Base-by-base conservation (phyloP, 2,329 filamentous ascomycete genomes). In the Claviceps digitariae region DNA sequence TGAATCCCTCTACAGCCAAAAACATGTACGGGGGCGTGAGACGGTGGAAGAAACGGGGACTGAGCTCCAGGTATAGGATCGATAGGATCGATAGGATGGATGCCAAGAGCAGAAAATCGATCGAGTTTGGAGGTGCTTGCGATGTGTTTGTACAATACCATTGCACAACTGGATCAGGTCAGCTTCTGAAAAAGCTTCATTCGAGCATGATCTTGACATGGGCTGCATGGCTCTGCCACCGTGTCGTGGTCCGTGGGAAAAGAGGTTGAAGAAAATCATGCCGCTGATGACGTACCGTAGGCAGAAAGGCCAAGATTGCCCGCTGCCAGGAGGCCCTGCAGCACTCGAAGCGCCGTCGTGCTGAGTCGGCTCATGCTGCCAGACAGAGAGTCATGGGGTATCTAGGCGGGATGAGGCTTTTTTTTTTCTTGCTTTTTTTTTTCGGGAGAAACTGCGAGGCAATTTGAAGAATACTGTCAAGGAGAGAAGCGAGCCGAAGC, bases 101-200 rank as follows among this genome's bases (percentile, higher is more conserved):
- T 27, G 69, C 70, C 61, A 79, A 77, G 60, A 83, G 66, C 57
- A 83, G 66, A 64, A 81, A 82, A 68, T 74, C 77, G 66, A 83
- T 66, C 56, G 79, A 73, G 3, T 72, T 68, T 0, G 81, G 80
- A n/a, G 79, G 73, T 20, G 72, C 59, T 3, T 72, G 73, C 57
- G 74, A 69, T 61, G 77, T 84, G 60, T 79, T 69, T 55, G 66
- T 69, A 63, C 76, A 72, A 64, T 81, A 82, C 76, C 78, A 83
- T 65, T 82, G 72, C 58, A 76, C 70, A 53, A 83, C 81, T 83
- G 20, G 8, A 27, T 25, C 41, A n/a, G 21, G 44, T 52, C 44
- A 52, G 51, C 25, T n/a, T 48, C 45, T 17, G 17, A n/a, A 15
- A 13, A 21, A 15, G 21, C 43, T 15, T 25, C 15, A 17, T 44